Evolutionary conservation across 164 flowering plant species (phyloP).

Genomic region (Macadamia integrifolia): DNA sequence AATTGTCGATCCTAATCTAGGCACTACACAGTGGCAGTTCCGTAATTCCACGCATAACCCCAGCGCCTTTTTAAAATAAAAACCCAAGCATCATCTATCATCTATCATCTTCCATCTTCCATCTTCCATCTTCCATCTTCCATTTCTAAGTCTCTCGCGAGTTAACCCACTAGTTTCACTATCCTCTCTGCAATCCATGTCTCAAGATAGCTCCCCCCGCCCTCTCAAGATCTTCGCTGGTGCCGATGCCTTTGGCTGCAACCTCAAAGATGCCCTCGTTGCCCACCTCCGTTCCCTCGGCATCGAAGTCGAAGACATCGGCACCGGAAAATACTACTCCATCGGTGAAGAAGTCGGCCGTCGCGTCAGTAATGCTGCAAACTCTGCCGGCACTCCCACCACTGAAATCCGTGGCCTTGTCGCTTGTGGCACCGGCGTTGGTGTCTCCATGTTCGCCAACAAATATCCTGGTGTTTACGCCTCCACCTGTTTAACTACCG

Average conservation of each 20-base stretch:
- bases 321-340: conserved; percentile 81
- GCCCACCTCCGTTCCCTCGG: conserved; percentile 13
- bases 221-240: conserved; percentile 71
- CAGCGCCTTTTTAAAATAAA: no score
- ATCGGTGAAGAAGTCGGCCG: conserved; percentile 74
- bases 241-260: conserved; percentile 68
- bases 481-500: conserved; percentile 31
- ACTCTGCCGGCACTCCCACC: no score
- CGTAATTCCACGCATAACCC: no score
- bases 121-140: no score
- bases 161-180: no score
- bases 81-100: no score
- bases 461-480: conserved; percentile 86
- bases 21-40: no score
- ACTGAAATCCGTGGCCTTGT: conserved; percentile 70
- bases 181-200: conserved; percentile 3
- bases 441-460: conserved; percentile 92
- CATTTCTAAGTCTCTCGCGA: no score
- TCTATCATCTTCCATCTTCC: no score
- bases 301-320: conserved; percentile 83
- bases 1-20: no score
- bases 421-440: conserved; percentile 92
- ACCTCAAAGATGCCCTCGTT: conserved; percentile 68
- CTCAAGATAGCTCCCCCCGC: conserved; percentile 17
- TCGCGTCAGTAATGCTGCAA: conserved; percentile 36